Evolutionary conservation across 768 basidiomycete genomes (phyloP).

Genomic region (Kwoniella dendrophila): DNA sequence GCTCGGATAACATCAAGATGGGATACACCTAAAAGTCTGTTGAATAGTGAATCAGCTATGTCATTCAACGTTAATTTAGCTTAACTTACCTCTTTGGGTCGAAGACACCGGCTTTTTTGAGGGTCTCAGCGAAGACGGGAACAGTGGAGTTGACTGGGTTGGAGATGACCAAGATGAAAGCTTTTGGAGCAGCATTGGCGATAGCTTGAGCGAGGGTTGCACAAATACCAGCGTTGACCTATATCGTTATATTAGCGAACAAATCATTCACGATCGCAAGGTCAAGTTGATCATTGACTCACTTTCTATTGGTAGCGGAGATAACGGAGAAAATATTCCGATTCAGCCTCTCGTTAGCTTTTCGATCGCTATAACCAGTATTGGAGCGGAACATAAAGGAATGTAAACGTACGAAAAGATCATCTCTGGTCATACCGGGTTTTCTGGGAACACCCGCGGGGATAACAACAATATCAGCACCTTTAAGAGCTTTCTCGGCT

Average conservation of each 20-base stretch:
- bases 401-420: constrained; percentile 54
- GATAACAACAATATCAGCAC: constrained; percentile 89
- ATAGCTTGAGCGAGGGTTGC: constrained; percentile 89
- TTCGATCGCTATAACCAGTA: neutral
- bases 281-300: constrained; percentile 5
- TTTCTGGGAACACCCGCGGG: constrained; percentile 99
- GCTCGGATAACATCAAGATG: constrained; percentile 98
- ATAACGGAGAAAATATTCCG: neutral
- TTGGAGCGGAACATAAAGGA: neutral
- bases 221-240: constrained; percentile 96
- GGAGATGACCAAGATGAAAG: constrained; percentile 94
- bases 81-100: constrained; percentile 67
- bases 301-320: constrained; percentile 20
- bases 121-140: constrained; percentile 89
- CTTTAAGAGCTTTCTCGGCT: constrained; percentile 69
- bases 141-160: constrained; percentile 93
- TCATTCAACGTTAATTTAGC: neutral
- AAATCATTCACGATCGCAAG: neutral
- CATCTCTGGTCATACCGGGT: constrained; percentile 62
- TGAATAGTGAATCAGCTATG: constrained; percentile 4
- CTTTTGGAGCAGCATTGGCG: constrained; percentile 80
- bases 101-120: constrained; percentile 89
- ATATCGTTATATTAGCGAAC: constrained; percentile 2
- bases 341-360: constrained; percentile 57
- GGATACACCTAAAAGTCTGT: constrained; percentile 84